A percentile compares a stretch with the other conserved stretches of the same genome.
Evolutionary conservation across 352 stramenopile species (phyloP).

Genomic region (Halophytophthora batemanensis): DNA sequence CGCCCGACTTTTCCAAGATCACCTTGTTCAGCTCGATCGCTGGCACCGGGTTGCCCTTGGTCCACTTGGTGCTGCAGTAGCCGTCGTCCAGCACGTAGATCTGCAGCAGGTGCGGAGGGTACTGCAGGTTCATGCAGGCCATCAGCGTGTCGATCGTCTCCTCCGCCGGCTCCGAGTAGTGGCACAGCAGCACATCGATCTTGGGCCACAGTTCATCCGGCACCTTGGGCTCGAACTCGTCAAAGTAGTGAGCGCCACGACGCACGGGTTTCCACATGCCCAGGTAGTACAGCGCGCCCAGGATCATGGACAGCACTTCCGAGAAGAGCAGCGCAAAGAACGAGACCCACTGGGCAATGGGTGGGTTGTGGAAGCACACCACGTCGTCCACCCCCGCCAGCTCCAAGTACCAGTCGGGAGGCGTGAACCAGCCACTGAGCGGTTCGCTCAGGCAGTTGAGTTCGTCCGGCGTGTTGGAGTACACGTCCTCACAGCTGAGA

Average conservation of each 20-base stretch:
- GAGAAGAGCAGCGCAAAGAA: slow-evolving; percentile 73
- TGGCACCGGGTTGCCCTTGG: slow-evolving; percentile 65
- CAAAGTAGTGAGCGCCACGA: slow-evolving; percentile 84
- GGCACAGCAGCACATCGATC: slow-evolving; percentile 79
- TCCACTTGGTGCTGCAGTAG: slow-evolving; percentile 83
- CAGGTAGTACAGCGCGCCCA: slow-evolving; percentile 82
- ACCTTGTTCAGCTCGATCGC: slow-evolving; percentile 76
- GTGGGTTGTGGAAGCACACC: slow-evolving; percentile 71
- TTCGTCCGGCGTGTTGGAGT: slow-evolving; percentile 55
- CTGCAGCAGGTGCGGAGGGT: slow-evolving; percentile 81
- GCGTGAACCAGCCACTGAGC: slow-evolving; percentile 67
- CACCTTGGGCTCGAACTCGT: slow-evolving; percentile 81
- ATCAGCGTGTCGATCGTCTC: slow-evolving; percentile 85
- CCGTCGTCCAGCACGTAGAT: slow-evolving; percentile 86
- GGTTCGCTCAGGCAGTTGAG: slow-evolving; percentile 43
- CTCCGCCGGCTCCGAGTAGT: slow-evolving; percentile 82
- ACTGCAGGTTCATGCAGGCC: slow-evolving; percentile 87
- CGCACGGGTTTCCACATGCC: slow-evolving; percentile 88
- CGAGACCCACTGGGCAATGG: slow-evolving; percentile 74
- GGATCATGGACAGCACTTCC: slow-evolving; percentile 64
- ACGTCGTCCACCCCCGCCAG: slow-evolving; percentile 74
- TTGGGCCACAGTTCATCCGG: slow-evolving; percentile 83
- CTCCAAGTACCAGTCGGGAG: slow-evolving; percentile 73
- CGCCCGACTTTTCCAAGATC: slow-evolving; percentile 72
- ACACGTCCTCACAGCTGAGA: slow-evolving; percentile 56